These are phyloP conservation scores for Starmerella powellii DNA, from an alignment of 805 yeast genomes.

Conservation along the genomic window DNA sequence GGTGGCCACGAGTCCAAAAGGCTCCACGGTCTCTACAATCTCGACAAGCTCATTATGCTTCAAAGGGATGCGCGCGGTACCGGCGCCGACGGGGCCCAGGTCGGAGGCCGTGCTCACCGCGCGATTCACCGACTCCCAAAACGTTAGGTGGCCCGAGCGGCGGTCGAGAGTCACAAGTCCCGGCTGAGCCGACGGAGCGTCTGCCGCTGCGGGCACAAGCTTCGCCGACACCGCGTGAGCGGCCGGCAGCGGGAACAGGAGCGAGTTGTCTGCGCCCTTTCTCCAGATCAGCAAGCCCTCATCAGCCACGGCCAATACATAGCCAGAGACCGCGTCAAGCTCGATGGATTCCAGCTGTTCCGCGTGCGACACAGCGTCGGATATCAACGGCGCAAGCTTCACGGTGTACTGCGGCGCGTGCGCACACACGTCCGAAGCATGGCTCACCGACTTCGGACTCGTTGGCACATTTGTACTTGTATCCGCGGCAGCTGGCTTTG, in stretches of 20 bases:
- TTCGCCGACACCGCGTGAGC: slow-evolving; percentile 36
- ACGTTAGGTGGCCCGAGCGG: slow-evolving; percentile 45
- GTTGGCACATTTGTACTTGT: no score
- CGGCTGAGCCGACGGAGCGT: slow-evolving; percentile 36
- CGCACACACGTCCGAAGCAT: slow-evolving; percentile 8
- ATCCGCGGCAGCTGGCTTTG: no score
- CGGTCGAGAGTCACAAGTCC: slow-evolving; percentile 61
- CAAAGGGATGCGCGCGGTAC: slow-evolving; percentile 31
- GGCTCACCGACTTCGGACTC: no score
- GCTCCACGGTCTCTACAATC: slow-evolving; percentile 48
- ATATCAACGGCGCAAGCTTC: slow-evolving; percentile 1
- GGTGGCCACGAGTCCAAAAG: slow-evolving; percentile 60
- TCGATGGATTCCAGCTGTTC: not conserved
- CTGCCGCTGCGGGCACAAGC: slow-evolving; percentile 46
- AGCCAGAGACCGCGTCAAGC: slow-evolving; percentile 7
- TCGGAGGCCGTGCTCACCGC: slow-evolving; percentile 42
- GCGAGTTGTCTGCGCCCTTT: slow-evolving; percentile 1
- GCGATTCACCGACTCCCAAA: slow-evolving; percentile 62
- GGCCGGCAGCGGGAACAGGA: slow-evolving; percentile 12
- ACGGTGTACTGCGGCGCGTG: slow-evolving; percentile 15
- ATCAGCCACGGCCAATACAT: slow-evolving; percentile 7
- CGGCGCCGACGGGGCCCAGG: slow-evolving; percentile 21
- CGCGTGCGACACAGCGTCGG: not conserved
- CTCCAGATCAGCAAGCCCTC: slow-evolving; percentile 13
- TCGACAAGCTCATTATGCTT: slow-evolving; percentile 45